Evolutionary conservation across 2,329 filamentous ascomycete species (phyloP), one percentile per base, ranked within the genome.

Genomic region (Chaetomiaceae sp.): DNA sequence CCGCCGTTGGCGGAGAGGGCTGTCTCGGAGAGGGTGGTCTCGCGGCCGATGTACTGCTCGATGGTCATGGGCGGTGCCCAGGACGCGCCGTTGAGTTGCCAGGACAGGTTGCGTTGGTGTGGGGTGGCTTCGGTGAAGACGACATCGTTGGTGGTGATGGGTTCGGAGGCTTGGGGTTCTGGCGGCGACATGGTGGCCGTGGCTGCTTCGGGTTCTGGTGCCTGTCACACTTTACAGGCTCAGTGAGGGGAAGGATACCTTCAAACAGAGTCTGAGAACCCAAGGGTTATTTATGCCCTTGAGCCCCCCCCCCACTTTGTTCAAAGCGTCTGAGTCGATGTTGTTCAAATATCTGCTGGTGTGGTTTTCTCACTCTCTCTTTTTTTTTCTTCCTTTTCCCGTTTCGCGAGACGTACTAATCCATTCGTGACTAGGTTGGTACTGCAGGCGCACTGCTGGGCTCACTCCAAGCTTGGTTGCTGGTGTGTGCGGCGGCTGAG

Each of bases 11-110:
- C 50, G 13, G 63, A 62, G 23, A 67, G 60, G 0, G 56, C 56
- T 34, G 61, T 62, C 25, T 62, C 48, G 6, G 64, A 66, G 21
- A 69, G 61, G 18, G 56, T 37, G 14, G 56, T 56, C 50, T 67
- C 64, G 23, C 65, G 64, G 29, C 62, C 59, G 53, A 69, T 23
- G 56, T 69, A 66, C 43, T 63, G 57, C 14, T 61, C 61, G 18
- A 67, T 36, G 34, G 61, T 58, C 55, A 69, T 59, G 14, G 66
- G 64, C 20, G 56, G 46, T 8, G 66, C 66, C 66, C 66, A 69
- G 2, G 64, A 64, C 18, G 58, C 58, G 57, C 64, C 62, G 54
- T 68, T 69, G 45, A 69, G 63, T 45, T 61, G 55, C 66, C 66
- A 68, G 41, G 63, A 58, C 13, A 64, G 60, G 29, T 49, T 61